Evolutionary conservation across 345 rosid genomes (phyloP).

Genomic region (Euclidium syriacum): DNA sequence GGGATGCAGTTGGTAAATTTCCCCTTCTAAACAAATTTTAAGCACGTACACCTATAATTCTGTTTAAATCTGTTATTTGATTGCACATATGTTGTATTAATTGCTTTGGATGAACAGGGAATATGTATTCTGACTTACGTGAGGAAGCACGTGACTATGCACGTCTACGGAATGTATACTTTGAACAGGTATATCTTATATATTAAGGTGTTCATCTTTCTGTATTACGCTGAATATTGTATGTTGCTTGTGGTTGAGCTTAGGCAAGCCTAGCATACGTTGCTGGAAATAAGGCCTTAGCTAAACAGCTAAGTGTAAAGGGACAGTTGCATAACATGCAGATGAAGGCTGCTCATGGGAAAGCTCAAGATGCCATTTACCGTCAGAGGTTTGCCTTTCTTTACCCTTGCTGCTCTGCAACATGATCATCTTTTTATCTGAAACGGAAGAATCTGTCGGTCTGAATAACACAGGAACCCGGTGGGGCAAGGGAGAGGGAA

Average conservation of each 20-base stretch:
- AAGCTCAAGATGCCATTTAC: slow-evolving; percentile 92
- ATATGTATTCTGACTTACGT: slow-evolving; percentile 77
- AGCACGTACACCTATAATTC: neutral
- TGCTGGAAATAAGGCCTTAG: slow-evolving; percentile 86
- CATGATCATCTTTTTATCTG: neutral
- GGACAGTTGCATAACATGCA: slow-evolving; percentile 89
- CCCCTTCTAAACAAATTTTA: slow-evolving; percentile 20
- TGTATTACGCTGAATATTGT: neutral
- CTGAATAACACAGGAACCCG: slow-evolving; percentile 59
- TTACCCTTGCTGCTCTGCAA: neutral
- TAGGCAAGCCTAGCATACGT: slow-evolving; percentile 92
- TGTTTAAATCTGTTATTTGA: slow-evolving; percentile 9
- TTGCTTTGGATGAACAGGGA: slow-evolving; percentile 61
- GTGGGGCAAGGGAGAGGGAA: slow-evolving; percentile 65
- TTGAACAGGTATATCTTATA: slow-evolving; percentile 67
- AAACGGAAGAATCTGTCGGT: neutral
- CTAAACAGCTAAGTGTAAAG: slow-evolving; percentile 88
- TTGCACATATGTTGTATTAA: neutral
- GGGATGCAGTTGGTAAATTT: slow-evolving; percentile 95
- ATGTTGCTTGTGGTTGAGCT: slow-evolving; percentile 13
- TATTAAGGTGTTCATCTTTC: neutral
- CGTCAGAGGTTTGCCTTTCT: slow-evolving; percentile 76
- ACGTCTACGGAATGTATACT: slow-evolving; percentile 77
- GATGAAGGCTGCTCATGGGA: slow-evolving; percentile 96
- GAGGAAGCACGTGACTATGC: slow-evolving; percentile 96